These are phyloP conservation scores for Rubus parviflorus DNA, from an alignment of 306 rosid species.

Conservation along the genomic window DNA sequence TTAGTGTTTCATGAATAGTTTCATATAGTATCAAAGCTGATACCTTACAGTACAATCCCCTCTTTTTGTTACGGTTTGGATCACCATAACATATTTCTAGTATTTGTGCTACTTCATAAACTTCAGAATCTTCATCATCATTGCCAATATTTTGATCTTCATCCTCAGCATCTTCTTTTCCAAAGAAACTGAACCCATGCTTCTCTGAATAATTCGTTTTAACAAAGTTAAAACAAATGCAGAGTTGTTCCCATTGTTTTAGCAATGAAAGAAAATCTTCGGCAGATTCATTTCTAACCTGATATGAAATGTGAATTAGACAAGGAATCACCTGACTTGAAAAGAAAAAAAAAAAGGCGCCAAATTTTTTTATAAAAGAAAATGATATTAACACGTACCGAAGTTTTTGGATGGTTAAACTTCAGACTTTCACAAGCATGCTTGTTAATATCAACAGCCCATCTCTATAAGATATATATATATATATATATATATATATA, in stretches of 20 bases:
- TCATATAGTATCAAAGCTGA: background rate
- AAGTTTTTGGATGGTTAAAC: conserved; percentile 70
- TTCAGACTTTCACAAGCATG: conserved; percentile 62
- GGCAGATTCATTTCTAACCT: conserved; percentile 84
- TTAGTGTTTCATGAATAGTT: background rate
- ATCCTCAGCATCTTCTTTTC: background rate
- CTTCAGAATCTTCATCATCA: conserved; percentile 37
- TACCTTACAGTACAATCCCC: conserved; percentile 66
- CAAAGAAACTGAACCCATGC: background rate
- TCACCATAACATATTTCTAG: conserved; percentile 60
- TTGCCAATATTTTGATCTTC: conserved; percentile 30
- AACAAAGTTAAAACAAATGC: conserved; percentile 43
- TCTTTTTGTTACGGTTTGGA: conserved; percentile 39
- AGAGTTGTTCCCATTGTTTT: conserved; percentile 66
- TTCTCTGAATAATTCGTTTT: conserved; percentile 30
- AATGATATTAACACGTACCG: conserved; percentile 35
- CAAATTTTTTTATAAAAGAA: background rate
- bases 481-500: too few relatives aligned
- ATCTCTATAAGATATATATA: conserved; percentile 49
- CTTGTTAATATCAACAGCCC: conserved; percentile 77
- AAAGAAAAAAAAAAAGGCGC: background rate
- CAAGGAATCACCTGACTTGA: background rate
- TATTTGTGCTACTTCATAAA: conserved; percentile 57
- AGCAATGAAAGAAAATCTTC: conserved; percentile 59
- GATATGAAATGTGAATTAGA: background rate